Evolutionary conservation across 805 yeast species (phyloP).

Genomic region (Starmerella etchellsii): DNA sequence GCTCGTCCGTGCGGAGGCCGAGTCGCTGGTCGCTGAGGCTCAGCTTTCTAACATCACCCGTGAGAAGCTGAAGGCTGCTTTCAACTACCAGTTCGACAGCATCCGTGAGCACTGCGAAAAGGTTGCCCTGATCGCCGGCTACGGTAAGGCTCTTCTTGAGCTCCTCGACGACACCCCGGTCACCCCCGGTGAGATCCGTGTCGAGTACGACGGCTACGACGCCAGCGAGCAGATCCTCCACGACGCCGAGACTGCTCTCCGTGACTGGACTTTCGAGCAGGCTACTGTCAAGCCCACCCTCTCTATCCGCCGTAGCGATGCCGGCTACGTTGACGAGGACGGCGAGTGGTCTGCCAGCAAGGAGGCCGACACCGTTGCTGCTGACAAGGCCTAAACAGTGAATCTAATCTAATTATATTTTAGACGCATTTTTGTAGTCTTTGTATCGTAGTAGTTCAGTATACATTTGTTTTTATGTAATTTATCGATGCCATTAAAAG

Average conservation of each 20-base stretch:
- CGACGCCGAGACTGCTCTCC: slow-evolving; percentile 91
- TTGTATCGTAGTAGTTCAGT: slow-evolving; percentile 10
- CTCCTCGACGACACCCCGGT: slow-evolving; percentile 93
- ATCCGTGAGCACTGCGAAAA: slow-evolving; percentile 91
- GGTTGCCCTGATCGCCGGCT: slow-evolving; percentile 93
- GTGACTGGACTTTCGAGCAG: slow-evolving; percentile 90
- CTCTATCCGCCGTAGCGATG: slow-evolving; percentile 62
- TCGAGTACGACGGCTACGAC: slow-evolving; percentile 95
- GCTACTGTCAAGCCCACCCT: slow-evolving; percentile 91
- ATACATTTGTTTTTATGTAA: not conserved
- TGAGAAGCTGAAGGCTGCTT: slow-evolving; percentile 94
- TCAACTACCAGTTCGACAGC: slow-evolving; percentile 92
- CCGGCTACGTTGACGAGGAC: slow-evolving; percentile 28
- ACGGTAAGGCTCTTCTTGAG: slow-evolving; percentile 94
- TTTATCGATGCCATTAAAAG: too few species aligned
- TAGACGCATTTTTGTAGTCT: slow-evolving; percentile 8
- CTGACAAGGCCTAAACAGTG: slow-evolving; percentile 14
- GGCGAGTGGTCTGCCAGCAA: slow-evolving; percentile 30
- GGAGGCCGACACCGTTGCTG: slow-evolving; percentile 26
- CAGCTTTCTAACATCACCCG: slow-evolving; percentile 96
- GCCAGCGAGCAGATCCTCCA: slow-evolving; percentile 95
- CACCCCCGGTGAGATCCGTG: slow-evolving; percentile 98
- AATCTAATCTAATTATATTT: not conserved
- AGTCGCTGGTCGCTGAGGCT: slow-evolving; percentile 97
- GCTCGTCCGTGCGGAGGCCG: slow-evolving; percentile 97